These are phyloP conservation scores for Dalbergia cultrata DNA, from an alignment of 306 rosid genomes.

Conservation along the genomic window DNA sequence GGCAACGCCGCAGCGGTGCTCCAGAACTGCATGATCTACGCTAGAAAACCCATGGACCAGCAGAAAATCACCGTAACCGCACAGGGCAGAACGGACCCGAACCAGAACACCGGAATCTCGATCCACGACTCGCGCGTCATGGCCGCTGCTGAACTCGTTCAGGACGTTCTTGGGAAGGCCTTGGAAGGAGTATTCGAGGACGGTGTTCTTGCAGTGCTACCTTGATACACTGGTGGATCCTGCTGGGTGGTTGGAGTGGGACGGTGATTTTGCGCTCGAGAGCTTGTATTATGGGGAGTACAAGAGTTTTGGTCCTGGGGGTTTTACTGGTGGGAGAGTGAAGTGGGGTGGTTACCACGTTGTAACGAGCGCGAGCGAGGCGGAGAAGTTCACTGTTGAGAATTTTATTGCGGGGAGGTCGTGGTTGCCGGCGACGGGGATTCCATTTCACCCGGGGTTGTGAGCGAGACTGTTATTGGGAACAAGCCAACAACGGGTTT, in stretches of 20 bases:
- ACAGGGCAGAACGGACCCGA: conserved; percentile 63
- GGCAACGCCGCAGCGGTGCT: conserved; percentile 65
- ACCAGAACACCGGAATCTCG: conserved; percentile 62
- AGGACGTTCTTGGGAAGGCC: conserved; percentile 63
- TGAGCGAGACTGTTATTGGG: background rate
- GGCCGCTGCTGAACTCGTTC: conserved; percentile 53
- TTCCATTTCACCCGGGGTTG: conserved; percentile 55
- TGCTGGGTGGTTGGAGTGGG: conserved; percentile 69
- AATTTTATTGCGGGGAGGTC: conserved; percentile 60
- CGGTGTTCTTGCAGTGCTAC: conserved; percentile 52
- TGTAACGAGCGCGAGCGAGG: conserved; percentile 48
- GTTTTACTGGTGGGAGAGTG: conserved; percentile 54
- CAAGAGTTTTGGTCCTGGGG: conserved; percentile 58
- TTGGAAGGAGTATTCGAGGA: conserved; percentile 64
- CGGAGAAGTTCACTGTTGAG: conserved; percentile 48
- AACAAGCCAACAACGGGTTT: too few relatives aligned
- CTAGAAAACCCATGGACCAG: conserved; percentile 54
- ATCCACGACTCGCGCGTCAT: conserved; percentile 58
- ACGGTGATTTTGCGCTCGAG: conserved; percentile 57
- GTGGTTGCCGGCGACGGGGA: conserved; percentile 62
- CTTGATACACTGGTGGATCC: conserved; percentile 57
- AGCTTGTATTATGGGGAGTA: conserved; percentile 70
- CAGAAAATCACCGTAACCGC: conserved; percentile 61
- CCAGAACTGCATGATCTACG: conserved; percentile 61
- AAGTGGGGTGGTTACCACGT: conserved; percentile 66